Evolutionary conservation across 148 eudicot species (phyloP), one percentile per base, ranked within the genome.

Genomic region (Silene conica): DNA sequence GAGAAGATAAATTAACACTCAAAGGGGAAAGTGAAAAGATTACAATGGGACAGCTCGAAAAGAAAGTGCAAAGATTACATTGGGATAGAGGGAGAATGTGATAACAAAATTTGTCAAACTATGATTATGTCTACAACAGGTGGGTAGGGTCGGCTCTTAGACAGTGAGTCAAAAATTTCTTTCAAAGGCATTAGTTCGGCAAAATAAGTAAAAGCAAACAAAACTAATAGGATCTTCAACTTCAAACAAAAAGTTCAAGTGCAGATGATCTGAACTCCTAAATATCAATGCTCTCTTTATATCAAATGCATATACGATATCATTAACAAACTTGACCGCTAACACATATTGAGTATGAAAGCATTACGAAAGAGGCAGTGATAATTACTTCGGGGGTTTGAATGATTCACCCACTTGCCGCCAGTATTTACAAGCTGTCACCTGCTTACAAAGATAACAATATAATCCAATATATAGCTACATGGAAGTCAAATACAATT

Each of bases 381-480:
- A 63, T 68, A 25, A 80, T 84, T 88, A 92, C 96, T 90, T 92
- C 41, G 96, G 96, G 58, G 97, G 96, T 71, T 86, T 87, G 73
- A 93, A 93, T 26, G 98, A 89, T 77, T 89, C 96, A 76, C 98
- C 98, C 26, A 93, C 88, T 87, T 89, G 93, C 76, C 98, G 92
- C 98, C 98, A 93, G 74, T 81, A 84, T 83, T 93, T 93, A 79
- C 87, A 75, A 46, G 88, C 83, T 66, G 96, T 93, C 68, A 89
- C 98, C 97, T 91, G 85, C 63, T 20, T 63, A 73, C 38, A 50
- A 67, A 58, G 21, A 58, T 16, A 16, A 73, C 20, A 26, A 26
- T 67, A 25, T 8, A 73, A 26, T 19, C 73, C 72, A 72, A 41
- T 63, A 58, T 41, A 58, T 66, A 57, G n/a, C 61, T 28, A 77